Evolutionary conservation across 2,329 filamentous ascomycete species (phyloP).

Genomic region (Myrmaecium sp.): DNA sequence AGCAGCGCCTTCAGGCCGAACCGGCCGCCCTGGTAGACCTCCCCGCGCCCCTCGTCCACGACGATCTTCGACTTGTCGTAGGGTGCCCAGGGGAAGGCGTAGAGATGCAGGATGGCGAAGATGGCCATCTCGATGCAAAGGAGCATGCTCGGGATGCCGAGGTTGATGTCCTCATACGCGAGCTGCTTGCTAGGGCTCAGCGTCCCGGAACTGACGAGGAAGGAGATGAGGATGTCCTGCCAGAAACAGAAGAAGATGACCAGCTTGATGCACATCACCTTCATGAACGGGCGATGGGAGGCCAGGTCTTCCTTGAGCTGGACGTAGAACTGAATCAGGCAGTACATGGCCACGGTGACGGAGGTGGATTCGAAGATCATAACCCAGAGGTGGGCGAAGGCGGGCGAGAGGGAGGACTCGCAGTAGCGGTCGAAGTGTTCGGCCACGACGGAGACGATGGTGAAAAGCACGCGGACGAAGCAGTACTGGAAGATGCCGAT

Average conservation of each 20-base stretch:
- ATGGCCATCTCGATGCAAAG: conserved; percentile 74
- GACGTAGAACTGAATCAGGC: conserved; percentile 71
- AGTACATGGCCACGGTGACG: conserved; percentile 76
- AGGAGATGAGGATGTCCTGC: conserved; percentile 47
- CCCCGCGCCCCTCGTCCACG: conserved; percentile 7
- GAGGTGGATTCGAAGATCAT: conserved; percentile 52
- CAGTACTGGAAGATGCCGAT: conserved; percentile 74
- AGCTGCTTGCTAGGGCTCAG: conserved; percentile 46
- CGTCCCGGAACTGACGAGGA: conserved; percentile 43
- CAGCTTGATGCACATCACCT: conserved; percentile 73
- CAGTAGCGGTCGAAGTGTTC: conserved; percentile 58
- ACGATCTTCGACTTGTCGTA: conserved; percentile 33
- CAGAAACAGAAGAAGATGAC: conserved; percentile 87
- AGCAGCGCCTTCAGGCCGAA: conserved; percentile 47
- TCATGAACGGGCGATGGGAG: conserved; percentile 57
- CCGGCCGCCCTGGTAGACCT: conserved; percentile 27
- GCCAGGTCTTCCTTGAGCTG: conserved; percentile 54
- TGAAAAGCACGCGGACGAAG: conserved; percentile 64
- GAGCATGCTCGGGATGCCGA: conserved; percentile 62
- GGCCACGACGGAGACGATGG: conserved; percentile 56
- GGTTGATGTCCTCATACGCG: conserved; percentile 58
- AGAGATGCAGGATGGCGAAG: conserved; percentile 63
- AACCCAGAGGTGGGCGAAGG: conserved; percentile 76
- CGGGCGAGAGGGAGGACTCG: conserved; percentile 58
- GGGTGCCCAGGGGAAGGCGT: conserved; percentile 61